Conservation (phyloP, 2,329 filamentous ascomycete species). For the Juglanconis oblonga region DNA sequence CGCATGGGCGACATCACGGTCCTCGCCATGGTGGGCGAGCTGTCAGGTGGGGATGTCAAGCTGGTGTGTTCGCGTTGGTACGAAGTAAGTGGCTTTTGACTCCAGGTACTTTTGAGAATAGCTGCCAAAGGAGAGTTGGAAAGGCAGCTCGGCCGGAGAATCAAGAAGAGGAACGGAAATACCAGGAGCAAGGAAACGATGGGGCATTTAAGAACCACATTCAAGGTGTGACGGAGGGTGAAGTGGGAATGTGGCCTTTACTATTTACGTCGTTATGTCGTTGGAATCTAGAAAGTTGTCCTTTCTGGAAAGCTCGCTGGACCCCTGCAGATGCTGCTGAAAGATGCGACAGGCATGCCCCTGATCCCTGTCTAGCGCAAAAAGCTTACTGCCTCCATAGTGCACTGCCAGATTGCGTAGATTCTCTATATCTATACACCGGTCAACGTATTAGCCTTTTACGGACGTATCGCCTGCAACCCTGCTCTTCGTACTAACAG, state of each 20-base stretch:
- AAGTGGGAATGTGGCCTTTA: slow-evolving; percentile 19
- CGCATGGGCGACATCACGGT: slow-evolving; percentile 32
- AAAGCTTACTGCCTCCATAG: no score
- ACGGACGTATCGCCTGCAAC: no score
- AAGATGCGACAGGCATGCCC: neutral
- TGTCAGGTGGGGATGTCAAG: slow-evolving; percentile 11
- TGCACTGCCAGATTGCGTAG: no score
- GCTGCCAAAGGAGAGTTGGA: neutral
- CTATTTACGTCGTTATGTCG: slow-evolving; percentile 5
- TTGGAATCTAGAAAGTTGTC: slow-evolving; percentile 13
- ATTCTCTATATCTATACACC: no score
- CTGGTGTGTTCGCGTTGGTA: neutral
- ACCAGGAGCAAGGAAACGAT: neutral
- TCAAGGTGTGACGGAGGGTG: neutral
- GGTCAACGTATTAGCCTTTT: no score
- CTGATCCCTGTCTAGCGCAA: slow-evolving; percentile 1
- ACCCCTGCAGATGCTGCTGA: slow-evolving; percentile 8
- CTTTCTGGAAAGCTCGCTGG: neutral
- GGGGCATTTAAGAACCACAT: neutral
- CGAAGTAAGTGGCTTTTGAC: neutral
- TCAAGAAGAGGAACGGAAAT: neutral
- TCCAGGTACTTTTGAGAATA: neutral
- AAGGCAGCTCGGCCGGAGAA: neutral
- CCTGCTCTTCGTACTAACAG: no score
- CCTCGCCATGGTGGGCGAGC: slow-evolving; percentile 36